Conservation (phyloP, 169 alveolate species). For the Babesia bovis region DNA sequence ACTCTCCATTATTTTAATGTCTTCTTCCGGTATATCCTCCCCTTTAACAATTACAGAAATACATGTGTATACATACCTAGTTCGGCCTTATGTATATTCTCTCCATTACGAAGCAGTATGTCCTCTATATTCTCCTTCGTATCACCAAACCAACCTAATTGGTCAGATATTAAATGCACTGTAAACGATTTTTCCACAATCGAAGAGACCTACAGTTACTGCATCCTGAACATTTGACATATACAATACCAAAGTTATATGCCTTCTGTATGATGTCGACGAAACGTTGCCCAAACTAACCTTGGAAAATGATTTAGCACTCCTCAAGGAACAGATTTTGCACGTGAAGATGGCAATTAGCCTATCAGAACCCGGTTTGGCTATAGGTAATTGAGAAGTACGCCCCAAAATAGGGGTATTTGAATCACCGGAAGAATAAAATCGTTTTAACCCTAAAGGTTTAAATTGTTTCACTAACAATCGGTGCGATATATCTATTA, state of each 20-base stretch:
- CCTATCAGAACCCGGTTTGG: slow-evolving; percentile 19
- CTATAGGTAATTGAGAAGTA: slow-evolving; percentile 2
- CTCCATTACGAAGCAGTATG: slow-evolving; percentile 62
- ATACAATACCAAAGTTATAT: slow-evolving; percentile 73
- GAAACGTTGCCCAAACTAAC: not conserved
- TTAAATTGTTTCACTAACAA: not conserved
- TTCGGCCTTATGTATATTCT: slow-evolving; percentile 63
- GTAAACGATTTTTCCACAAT: not conserved
- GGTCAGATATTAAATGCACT: slow-evolving; percentile 75
- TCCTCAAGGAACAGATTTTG: slow-evolving; percentile 66
- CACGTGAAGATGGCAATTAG: slow-evolving; percentile 68
- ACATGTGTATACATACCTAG: slow-evolving; percentile 21
- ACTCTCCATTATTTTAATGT: slow-evolving; percentile 8
- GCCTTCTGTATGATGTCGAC: slow-evolving; percentile 48
- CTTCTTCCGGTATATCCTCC: slow-evolving; percentile 38
- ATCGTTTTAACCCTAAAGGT: not conserved
- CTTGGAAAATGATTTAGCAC: slow-evolving; percentile 74
- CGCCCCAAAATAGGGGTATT: not conserved
- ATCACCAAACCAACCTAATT: slow-evolving; percentile 78
- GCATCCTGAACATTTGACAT: slow-evolving; percentile 72
- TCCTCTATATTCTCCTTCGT: slow-evolving; percentile 71
- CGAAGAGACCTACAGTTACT: slow-evolving; percentile 45
- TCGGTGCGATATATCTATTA: not conserved
- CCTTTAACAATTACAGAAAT: slow-evolving; percentile 1
- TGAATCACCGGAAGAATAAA: not conserved